Evolutionary conservation across 208 protist species (phyloP).

Genomic region (Acanthamoeba culbertsoni): DNA sequence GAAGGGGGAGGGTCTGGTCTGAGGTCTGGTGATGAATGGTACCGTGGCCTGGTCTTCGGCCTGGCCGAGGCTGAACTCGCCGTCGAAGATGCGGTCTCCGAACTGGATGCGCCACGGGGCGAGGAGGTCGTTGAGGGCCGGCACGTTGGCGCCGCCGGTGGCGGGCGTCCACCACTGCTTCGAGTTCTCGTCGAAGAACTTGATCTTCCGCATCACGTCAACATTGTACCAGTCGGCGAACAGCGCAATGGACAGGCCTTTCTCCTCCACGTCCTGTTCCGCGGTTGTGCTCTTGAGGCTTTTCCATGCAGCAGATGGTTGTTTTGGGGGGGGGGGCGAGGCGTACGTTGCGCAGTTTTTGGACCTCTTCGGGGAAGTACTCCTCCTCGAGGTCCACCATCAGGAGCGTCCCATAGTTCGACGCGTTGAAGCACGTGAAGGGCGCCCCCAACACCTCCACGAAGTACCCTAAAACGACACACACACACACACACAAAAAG

Average conservation of each 20-base stretch:
- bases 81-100: slow-evolving; percentile 72
- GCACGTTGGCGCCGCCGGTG: slow-evolving; percentile 88
- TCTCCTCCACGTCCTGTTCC: slow-evolving; percentile 80
- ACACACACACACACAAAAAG: too few species aligned
- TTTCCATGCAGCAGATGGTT: too few species aligned
- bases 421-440: slow-evolving; percentile 85
- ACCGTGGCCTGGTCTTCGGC: background rate
- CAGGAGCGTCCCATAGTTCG: slow-evolving; percentile 86
- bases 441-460: slow-evolving; percentile 82
- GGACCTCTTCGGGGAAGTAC: slow-evolving; percentile 82
- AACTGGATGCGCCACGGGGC: slow-evolving; percentile 83
- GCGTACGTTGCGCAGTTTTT: slow-evolving; percentile 74
- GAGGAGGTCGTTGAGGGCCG: slow-evolving; percentile 90
- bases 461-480: slow-evolving; percentile 85
- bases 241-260: slow-evolving; percentile 88
- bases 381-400: slow-evolving; percentile 91
- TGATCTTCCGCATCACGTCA: slow-evolving; percentile 83
- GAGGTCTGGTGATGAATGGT: background rate
- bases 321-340: background rate
- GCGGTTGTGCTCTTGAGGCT: background rate
- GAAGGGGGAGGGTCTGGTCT: too few species aligned
- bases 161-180: slow-evolving; percentile 82
- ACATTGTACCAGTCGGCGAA: slow-evolving; percentile 92
- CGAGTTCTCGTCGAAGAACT: slow-evolving; percentile 91
- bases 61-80: slow-evolving; percentile 53